Percentiles rank a stretch among this genome's conserved stretches.
Conservation (phyloP, 345 rosid genomes). For the Capsella bursapastoris region DNA sequence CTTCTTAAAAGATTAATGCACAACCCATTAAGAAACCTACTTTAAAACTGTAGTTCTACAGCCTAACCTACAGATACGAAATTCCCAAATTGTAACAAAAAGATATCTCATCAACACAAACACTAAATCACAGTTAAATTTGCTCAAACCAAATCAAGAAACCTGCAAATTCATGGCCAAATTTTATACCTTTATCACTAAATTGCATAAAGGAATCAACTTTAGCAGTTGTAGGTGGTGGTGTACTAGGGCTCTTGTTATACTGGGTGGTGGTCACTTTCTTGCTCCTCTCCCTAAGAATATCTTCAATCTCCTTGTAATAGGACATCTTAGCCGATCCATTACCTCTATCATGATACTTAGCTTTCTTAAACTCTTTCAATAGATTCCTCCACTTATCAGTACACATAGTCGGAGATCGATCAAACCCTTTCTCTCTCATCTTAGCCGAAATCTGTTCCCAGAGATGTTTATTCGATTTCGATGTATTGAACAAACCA, state of each 20-base stretch:
- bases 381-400: slow-evolving; percentile 99
- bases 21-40: slow-evolving; percentile 23
- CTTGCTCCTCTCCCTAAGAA: slow-evolving; percentile 85
- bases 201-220: slow-evolving; percentile 89
- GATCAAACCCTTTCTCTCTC: slow-evolving; percentile 95
- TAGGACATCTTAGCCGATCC: slow-evolving; percentile 93
- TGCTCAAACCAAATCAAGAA: slow-evolving; percentile 18
- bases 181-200: slow-evolving; percentile 80
- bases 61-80: slow-evolving; percentile 21
- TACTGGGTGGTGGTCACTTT: slow-evolving; percentile 50
- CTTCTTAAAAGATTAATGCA: slow-evolving; percentile 8
- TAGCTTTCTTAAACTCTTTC: slow-evolving; percentile 94
- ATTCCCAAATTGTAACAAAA: slow-evolving; percentile 17
- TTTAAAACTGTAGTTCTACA: slow-evolving; percentile 10
- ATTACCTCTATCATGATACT: slow-evolving; percentile 76
- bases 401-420: slow-evolving; percentile 98
- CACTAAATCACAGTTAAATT: neutral
- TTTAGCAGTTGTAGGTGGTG: slow-evolving; percentile 60
- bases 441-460: slow-evolving; percentile 88
- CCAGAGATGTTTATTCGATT: slow-evolving; percentile 98
- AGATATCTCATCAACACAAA: slow-evolving; percentile 14
- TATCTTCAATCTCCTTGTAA: slow-evolving; percentile 95
- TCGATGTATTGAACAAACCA: slow-evolving; percentile 87
- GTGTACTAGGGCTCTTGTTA: slow-evolving; percentile 56
- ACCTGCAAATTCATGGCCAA: slow-evolving; percentile 1